Percentiles rank a stretch among this genome's conserved stretches.
These are phyloP conservation scores for Hemileccinum rubropunctum DNA, from an alignment of 768 basidiomycete species.

Conservation along the genomic window DNA sequence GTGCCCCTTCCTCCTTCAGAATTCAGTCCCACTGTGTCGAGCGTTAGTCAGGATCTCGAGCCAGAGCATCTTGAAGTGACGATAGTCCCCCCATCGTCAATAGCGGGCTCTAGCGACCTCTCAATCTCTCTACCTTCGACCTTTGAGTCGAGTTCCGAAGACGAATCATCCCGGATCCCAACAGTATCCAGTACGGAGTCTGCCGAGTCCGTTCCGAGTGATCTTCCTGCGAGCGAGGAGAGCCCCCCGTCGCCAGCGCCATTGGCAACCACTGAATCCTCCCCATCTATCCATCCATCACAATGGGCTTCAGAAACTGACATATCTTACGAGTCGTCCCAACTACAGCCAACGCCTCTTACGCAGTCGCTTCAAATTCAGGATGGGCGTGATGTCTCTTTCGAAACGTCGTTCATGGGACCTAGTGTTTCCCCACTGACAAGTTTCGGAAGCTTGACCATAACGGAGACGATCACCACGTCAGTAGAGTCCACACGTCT, in stretches of 20 bases:
- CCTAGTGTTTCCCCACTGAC: slow-evolving; percentile 48
- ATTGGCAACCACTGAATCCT: slow-evolving; percentile 34
- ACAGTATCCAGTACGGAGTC: slow-evolving; percentile 43
- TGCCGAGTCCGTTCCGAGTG: slow-evolving; percentile 31
- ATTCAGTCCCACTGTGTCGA: slow-evolving; percentile 28
- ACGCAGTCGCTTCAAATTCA: slow-evolving; percentile 47
- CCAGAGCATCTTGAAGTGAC: slow-evolving; percentile 14
- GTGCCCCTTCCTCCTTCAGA: slow-evolving; percentile 42
- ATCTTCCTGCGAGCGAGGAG: slow-evolving; percentile 28
- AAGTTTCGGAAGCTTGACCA: slow-evolving; percentile 30
- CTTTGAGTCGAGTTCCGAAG: slow-evolving; percentile 31
- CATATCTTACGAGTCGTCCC: slow-evolving; percentile 71
- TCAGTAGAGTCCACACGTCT: slow-evolving; percentile 15
- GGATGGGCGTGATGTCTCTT: slow-evolving; percentile 62
- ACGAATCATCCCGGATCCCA: slow-evolving; percentile 31
- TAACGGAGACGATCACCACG: slow-evolving; percentile 33
- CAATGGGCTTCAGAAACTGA: slow-evolving; percentile 66
- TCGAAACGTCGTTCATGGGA: slow-evolving; percentile 71
- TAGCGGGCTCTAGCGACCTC: slow-evolving; percentile 22
- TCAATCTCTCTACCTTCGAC: slow-evolving; percentile 29
- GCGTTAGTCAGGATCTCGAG: slow-evolving; percentile 20
- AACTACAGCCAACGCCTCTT: slow-evolving; percentile 71
- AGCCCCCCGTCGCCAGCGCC: slow-evolving; percentile 34
- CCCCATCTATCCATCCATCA: slow-evolving; percentile 40
- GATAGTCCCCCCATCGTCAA: slow-evolving; percentile 9